Base-by-base conservation (phyloP, 1,284 basidiomycete genomes). In the Pisolithus thermaeus region DNA sequence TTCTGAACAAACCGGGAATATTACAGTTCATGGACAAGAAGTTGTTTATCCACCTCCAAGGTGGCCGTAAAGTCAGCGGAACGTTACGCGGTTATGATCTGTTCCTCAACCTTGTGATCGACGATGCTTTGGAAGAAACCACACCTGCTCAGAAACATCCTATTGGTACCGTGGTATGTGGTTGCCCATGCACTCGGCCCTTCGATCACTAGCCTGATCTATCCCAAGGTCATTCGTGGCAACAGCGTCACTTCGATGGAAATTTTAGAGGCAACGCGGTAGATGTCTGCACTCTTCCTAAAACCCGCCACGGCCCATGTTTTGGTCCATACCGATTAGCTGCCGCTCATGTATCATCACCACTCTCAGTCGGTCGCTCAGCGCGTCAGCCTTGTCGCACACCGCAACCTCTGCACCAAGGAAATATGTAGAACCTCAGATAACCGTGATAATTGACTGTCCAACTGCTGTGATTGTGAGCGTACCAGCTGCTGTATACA, bases 21-120 rank as follows among this genome's bases (percentile, higher is more conserved):
- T 52, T 50, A 53, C 66, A 97, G 90, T 99, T 97, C 69, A 97
- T 99, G 91, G 97, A 99, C 81, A 97, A 97, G 77, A 90, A 89
- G 61, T 76, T 98, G 60, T 94, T 93, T 71, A 79, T 99, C 64
- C 87, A 97, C 74, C 78, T 99, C 7, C 96, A 99, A 68, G 97
- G 95, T 50, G 93, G 93, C 52, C 87, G 97, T 62, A 93, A 92
- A 78, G 89, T 99, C 62, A 92, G 91, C 71, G 97, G 96, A 52
- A 87, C 86, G n/a, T 74, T 99, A 51, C 86, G 97, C 56, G 97
- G 97, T 37, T 99, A 96, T 72, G 97, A 99, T 77, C 88, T 99
- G 62, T 99, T 99, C 77, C 76, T 99, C 68, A 99, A 99, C 71
- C 80, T 99, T 40, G 96, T 99, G 55, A 84, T 99, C 66, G 96